A percentile compares a stretch with the other conserved stretches of the same genome.
Evolutionary conservation across 1,284 basidiomycete genomes (phyloP).

Genomic region (Wallemia mellicola): DNA sequence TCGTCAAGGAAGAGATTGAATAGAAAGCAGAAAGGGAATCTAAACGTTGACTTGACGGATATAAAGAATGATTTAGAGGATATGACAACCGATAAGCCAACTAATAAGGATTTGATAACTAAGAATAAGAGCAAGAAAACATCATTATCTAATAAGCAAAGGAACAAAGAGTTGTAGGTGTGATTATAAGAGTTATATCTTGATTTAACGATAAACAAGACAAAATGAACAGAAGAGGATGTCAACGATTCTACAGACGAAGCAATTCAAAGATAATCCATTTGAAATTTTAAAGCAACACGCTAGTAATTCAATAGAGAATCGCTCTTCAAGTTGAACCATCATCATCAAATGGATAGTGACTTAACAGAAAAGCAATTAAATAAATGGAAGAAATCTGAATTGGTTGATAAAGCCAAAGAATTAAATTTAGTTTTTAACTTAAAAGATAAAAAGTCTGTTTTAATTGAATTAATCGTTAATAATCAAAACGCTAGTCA

Average conservation of each 20-base stretch:
- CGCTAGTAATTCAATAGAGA: constrained; percentile 41
- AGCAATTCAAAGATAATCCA: constrained; percentile 34
- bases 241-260: constrained; percentile 34
- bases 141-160: constrained; percentile 32
- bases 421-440: too few species aligned
- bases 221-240: constrained; percentile 20
- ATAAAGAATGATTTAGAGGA: constrained; percentile 28
- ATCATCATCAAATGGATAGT: constrained; percentile 13
- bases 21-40: constrained; percentile 34
- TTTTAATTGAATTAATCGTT: too few species aligned
- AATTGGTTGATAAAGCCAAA: background rate
- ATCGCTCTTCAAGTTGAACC: too few species aligned
- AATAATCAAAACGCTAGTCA: too few species aligned
- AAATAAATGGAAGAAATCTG: background rate
- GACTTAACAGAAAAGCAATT: background rate
- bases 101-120: too few species aligned
- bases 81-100: too few species aligned
- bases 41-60: constrained; percentile 29
- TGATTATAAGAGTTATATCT: constrained; percentile 17
- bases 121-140: too few species aligned
- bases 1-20: constrained; percentile 38
- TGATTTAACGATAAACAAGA: constrained; percentile 31
- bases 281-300: constrained; percentile 49
- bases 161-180: constrained; percentile 37
- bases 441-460: too few species aligned